Evolutionary conservation across 1,284 basidiomycete genomes (phyloP).

Genomic region (Golubevia sp.): DNA sequence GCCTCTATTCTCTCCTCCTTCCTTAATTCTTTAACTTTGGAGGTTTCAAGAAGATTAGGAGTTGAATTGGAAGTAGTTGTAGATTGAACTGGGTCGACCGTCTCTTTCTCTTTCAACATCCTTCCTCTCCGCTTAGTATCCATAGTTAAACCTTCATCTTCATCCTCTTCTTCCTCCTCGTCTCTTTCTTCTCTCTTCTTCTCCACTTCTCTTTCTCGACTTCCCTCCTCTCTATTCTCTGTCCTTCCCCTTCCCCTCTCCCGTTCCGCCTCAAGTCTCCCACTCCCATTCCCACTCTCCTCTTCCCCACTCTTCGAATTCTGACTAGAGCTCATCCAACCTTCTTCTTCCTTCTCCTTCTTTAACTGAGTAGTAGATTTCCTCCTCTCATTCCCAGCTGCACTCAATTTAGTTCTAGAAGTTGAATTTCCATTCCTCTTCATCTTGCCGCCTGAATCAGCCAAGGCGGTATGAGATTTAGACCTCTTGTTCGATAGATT

Average conservation of each 20-base stretch:
- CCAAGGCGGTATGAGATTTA: constrained; percentile 38
- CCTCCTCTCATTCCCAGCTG: too few species aligned
- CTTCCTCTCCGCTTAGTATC: constrained; percentile 30
- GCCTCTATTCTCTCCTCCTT: neutral
- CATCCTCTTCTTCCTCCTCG: constrained; percentile 9
- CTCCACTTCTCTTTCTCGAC: neutral
- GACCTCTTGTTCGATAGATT: constrained; percentile 32
- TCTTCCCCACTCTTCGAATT: constrained; percentile 3
- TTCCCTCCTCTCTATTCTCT: neutral
- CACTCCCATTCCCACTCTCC: constrained; percentile 12
- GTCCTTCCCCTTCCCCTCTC: constrained; percentile 6
- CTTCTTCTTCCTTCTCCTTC: too few species aligned
- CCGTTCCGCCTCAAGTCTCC: constrained; percentile 1
- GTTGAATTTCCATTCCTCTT: neutral
- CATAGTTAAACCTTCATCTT: constrained; percentile 32
- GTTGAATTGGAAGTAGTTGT: constrained; percentile 24
- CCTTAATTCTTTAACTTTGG: constrained; percentile 2
- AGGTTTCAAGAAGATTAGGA: too few species aligned
- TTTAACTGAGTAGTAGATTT: too few species aligned
- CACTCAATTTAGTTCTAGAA: too few species aligned
- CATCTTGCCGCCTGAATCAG: constrained; percentile 4
- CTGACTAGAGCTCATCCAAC: too few species aligned
- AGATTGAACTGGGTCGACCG: constrained; percentile 15
- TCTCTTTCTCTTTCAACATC: constrained; percentile 10
- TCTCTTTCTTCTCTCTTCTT: neutral